Evolutionary conservation across 768 basidiomycete species (phyloP).

Genomic region (Naganishia vaughanmartiniae): DNA sequence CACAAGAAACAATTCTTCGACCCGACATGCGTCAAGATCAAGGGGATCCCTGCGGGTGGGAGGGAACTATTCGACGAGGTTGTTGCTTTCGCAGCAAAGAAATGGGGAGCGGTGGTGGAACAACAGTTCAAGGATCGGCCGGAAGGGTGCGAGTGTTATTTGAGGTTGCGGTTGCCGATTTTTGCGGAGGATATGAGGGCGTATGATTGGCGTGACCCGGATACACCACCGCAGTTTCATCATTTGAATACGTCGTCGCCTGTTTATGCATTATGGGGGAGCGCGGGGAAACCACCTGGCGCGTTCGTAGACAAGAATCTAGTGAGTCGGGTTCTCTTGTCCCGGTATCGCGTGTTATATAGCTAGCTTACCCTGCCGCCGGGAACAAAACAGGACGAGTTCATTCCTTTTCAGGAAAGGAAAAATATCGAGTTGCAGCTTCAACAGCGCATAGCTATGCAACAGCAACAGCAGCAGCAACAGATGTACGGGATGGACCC

Average conservation of each 20-base stretch:
- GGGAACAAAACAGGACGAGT: background rate
- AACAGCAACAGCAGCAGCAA: slow-evolving; percentile 6
- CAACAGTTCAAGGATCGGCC: slow-evolving; percentile 13
- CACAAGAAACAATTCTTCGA: background rate
- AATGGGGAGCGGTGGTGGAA: slow-evolving; percentile 1
- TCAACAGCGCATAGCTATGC: slow-evolving; percentile 3
- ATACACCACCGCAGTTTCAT: background rate
- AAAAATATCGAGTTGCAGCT: background rate
- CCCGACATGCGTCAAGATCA: background rate
- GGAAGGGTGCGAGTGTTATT: slow-evolving; percentile 20
- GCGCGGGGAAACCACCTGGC: slow-evolving; percentile 10
- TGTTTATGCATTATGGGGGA: slow-evolving; percentile 7
- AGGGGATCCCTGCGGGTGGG: slow-evolving; percentile 7
- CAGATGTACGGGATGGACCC: background rate
- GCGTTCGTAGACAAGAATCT: slow-evolving; percentile 12
- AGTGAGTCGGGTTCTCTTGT: background rate
- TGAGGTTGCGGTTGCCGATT: slow-evolving; percentile 1
- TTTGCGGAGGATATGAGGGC: slow-evolving; percentile 9
- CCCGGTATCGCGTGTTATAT: background rate
- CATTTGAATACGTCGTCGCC: background rate
- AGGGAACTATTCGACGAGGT: slow-evolving; percentile 5
- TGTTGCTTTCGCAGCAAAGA: background rate
- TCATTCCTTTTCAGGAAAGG: background rate
- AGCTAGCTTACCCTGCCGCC: background rate
- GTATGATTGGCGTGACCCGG: slow-evolving; percentile 17